Evolutionary conservation across 2,329 filamentous ascomycete genomes (phyloP).

Genomic region (Emmonsiellopsis sp.): DNA sequence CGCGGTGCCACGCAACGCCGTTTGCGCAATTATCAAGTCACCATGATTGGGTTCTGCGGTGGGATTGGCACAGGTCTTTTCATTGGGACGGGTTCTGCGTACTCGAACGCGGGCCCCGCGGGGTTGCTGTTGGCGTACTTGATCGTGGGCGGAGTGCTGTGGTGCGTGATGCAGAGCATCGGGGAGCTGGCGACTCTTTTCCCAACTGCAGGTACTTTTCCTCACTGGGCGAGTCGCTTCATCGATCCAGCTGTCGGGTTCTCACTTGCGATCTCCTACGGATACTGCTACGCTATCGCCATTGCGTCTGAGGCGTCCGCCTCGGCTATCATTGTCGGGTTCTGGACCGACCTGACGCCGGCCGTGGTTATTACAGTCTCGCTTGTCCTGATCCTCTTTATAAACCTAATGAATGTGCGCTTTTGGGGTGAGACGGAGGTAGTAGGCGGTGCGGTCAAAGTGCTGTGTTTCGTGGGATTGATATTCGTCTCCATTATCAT

Average conservation of each 20-base stretch:
- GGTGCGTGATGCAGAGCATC: constrained; percentile 81
- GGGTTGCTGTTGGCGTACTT: constrained; percentile 67
- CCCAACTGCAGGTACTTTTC: constrained; percentile 85
- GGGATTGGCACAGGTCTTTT: constrained; percentile 64
- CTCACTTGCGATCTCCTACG: too few species aligned
- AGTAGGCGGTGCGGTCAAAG: too few species aligned
- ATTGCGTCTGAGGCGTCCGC: constrained; percentile 60
- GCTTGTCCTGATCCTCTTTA: constrained; percentile 61
- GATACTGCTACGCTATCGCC: too few species aligned
- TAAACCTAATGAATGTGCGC: constrained; percentile 82
- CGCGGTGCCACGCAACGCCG: too few species aligned
- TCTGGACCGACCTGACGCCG: constrained; percentile 59
- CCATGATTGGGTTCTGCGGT: too few species aligned
- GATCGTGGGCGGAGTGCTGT: constrained; percentile 78
- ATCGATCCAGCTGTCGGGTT: constrained; percentile 91
- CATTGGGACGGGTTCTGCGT: constrained; percentile 66
- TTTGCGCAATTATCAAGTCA: too few species aligned
- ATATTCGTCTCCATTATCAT: constrained; percentile 50
- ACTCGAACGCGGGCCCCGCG: constrained; percentile 65
- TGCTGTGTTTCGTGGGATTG: too few species aligned
- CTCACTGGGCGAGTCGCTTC: constrained; percentile 84
- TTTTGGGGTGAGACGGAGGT: constrained; percentile 77
- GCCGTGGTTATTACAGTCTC: constrained; percentile 79
- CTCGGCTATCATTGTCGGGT: constrained; percentile 72
- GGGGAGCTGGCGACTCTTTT: constrained; percentile 87